phyloP scores from a whole-genome alignment of 2,329 filamentous ascomycete species.

The Fusarium oxysporum region DNA sequence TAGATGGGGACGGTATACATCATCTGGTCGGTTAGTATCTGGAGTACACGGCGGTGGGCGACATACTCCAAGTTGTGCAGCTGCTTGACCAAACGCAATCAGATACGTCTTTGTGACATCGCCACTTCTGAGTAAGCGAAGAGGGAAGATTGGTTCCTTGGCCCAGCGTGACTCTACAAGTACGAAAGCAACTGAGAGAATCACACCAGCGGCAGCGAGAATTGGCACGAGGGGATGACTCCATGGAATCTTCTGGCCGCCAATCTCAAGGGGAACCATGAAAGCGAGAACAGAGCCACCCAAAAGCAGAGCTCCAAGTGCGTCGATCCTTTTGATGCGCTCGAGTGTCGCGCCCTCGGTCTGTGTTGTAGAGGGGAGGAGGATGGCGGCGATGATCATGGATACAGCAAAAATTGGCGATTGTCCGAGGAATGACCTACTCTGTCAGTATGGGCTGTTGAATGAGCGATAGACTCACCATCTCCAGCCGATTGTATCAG shows the following conservation, averaged over 20 bases:
- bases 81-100: conserved; percentile 68
- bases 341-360: neutral
- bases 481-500: conserved; percentile 72
- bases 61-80: conserved; percentile 53
- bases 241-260: conserved; percentile 65
- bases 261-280: conserved; percentile 63
- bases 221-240: conserved; percentile 56
- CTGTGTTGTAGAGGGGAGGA: neutral
- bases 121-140: conserved; percentile 63
- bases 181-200: conserved; percentile 57
- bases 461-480: conserved; percentile 47
- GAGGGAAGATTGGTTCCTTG: conserved; percentile 68
- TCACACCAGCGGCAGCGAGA: conserved; percentile 52
- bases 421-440: conserved; percentile 59
- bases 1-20: conserved; percentile 77
- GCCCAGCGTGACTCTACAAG: conserved; percentile 59
- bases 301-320: conserved; percentile 64
- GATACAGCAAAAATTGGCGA: neutral
- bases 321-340: conserved; percentile 58
- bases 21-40: conserved; percentile 19
- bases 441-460: neutral
- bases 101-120: conserved; percentile 66
- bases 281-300: conserved; percentile 66
- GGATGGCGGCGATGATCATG: neutral
- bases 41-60: accelerated